These are phyloP conservation scores for Coelastrella sp. DNA, from an alignment of 139 green algal species.

Conservation along the genomic window DNA sequence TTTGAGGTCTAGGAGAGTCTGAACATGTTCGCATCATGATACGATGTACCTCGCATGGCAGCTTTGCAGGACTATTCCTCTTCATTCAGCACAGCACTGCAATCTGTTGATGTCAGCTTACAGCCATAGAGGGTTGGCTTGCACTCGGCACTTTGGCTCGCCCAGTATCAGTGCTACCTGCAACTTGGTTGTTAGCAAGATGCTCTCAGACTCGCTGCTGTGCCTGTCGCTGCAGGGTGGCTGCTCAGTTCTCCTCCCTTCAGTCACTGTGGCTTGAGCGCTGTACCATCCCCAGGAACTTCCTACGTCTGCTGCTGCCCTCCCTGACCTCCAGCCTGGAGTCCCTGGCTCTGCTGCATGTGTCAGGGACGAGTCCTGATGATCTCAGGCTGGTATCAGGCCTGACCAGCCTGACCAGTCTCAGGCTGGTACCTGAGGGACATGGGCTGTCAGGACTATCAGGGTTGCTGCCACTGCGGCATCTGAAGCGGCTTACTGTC, in stretches of 20 bases:
- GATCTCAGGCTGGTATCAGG: background rate
- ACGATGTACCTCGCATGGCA: too few species aligned
- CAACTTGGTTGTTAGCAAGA: too few species aligned
- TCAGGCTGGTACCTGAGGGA: background rate
- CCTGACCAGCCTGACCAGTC: conserved; percentile 19
- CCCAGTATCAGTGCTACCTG: too few species aligned
- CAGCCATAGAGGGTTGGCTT: too few species aligned
- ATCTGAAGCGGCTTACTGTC: conserved; percentile 27
- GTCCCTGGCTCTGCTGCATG: conserved; percentile 26
- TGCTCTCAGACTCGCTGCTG: too few species aligned
- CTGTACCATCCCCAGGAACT: background rate
- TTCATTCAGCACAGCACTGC: too few species aligned
- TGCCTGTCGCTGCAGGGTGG: too few species aligned
- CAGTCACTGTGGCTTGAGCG: conserved; percentile 5
- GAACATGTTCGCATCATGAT: too few species aligned
- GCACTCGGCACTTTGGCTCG: too few species aligned
- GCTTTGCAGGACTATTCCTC: too few species aligned
- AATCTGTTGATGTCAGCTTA: too few species aligned
- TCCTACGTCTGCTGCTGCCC: background rate
- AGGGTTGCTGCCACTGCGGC: background rate
- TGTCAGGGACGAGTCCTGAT: background rate
- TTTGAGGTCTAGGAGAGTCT: too few species aligned
- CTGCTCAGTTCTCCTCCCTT: background rate
- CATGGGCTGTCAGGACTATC: background rate
- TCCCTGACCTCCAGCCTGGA: background rate